phyloP scores from a whole-genome alignment of 169 alveolate genomes.

The Cryptosporidium baileyi region DNA sequence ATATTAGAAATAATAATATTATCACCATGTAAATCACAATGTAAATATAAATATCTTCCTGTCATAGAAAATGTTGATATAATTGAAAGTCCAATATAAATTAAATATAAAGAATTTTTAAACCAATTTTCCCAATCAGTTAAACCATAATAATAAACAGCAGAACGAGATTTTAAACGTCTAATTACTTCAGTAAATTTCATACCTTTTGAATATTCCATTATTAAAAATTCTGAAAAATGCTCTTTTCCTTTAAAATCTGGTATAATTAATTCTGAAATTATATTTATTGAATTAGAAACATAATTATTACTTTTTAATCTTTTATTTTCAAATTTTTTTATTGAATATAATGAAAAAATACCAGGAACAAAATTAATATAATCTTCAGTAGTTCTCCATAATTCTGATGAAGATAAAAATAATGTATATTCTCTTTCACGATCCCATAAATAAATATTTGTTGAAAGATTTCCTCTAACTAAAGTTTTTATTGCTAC shows the following conservation, averaged over 20 bases:
- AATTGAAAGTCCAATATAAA: slow-evolving; percentile 15
- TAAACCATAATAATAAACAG: slow-evolving; percentile 21
- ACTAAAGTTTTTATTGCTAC: slow-evolving; percentile 27
- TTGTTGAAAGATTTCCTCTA: neutral
- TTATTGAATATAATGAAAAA: slow-evolving; percentile 2
- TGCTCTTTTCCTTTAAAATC: neutral
- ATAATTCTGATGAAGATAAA: slow-evolving; percentile 44
- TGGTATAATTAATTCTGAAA: slow-evolving; percentile 3
- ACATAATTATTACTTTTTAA: neutral
- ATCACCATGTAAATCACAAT: slow-evolving; percentile 58
- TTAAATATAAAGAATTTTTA: slow-evolving; percentile 18
- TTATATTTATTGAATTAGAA: neutral
- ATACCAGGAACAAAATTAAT: slow-evolving; percentile 44
- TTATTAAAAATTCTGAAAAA: slow-evolving; percentile 39
- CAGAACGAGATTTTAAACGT: slow-evolving; percentile 36
- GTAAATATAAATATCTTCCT: slow-evolving; percentile 52
- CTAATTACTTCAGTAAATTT: neutral
- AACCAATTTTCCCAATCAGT: slow-evolving; percentile 67
- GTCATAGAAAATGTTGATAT: slow-evolving; percentile 52
- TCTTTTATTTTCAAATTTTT: neutral
- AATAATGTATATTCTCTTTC: slow-evolving; percentile 39
- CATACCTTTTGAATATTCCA: slow-evolving; percentile 56
- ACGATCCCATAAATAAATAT: slow-evolving; percentile 11
- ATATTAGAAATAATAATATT: slow-evolving; percentile 32
- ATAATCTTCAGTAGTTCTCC: slow-evolving; percentile 11